Percentiles rank a stretch among this genome's conserved stretches.
Evolutionary conservation across 2,329 filamentous ascomycete genomes (phyloP).

Genomic region (Exophiala xenobiotica): DNA sequence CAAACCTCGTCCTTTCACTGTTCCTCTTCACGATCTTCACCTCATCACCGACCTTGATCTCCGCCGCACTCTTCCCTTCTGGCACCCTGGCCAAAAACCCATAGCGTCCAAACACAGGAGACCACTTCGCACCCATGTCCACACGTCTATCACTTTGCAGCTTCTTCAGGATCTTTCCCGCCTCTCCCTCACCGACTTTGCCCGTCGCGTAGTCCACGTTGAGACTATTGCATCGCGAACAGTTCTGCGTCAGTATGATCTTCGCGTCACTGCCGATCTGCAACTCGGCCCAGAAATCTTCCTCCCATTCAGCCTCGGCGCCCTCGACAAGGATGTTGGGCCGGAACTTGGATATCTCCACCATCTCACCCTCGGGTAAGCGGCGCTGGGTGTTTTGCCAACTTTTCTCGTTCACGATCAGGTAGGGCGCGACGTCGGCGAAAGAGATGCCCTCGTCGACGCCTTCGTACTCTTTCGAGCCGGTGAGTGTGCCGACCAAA

Average conservation of each 20-base stretch:
- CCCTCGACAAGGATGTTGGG: slow-evolving; percentile 70
- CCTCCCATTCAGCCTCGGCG: slow-evolving; percentile 58
- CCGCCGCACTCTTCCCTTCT: slow-evolving; percentile 35
- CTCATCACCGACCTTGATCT: slow-evolving; percentile 57
- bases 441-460: slow-evolving; percentile 62
- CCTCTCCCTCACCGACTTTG: slow-evolving; percentile 55
- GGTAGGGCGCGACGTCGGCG: slow-evolving; percentile 71
- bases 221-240: slow-evolving; percentile 65
- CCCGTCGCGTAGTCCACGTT: slow-evolving; percentile 72
- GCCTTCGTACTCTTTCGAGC: slow-evolving; percentile 18
- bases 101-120: slow-evolving; percentile 72
- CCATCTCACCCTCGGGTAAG: slow-evolving; percentile 49
- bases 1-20: slow-evolving; percentile 54
- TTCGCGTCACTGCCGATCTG: slow-evolving; percentile 39
- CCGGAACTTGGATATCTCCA: slow-evolving; percentile 69
- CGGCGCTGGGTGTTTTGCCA: slow-evolving; percentile 54
- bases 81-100: slow-evolving; percentile 54
- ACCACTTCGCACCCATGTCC: slow-evolving; percentile 65
- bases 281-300: slow-evolving; percentile 71
- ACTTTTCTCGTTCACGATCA: slow-evolving; percentile 69
- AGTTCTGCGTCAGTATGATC: slow-evolving; percentile 67
- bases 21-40: slow-evolving; percentile 54
- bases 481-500: slow-evolving; percentile 11
- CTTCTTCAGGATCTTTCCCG: slow-evolving; percentile 65
- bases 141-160: slow-evolving; percentile 69